Evolutionary conservation across 1,284 basidiomycete species (phyloP).

Genomic region (Phlebopus sp.): DNA sequence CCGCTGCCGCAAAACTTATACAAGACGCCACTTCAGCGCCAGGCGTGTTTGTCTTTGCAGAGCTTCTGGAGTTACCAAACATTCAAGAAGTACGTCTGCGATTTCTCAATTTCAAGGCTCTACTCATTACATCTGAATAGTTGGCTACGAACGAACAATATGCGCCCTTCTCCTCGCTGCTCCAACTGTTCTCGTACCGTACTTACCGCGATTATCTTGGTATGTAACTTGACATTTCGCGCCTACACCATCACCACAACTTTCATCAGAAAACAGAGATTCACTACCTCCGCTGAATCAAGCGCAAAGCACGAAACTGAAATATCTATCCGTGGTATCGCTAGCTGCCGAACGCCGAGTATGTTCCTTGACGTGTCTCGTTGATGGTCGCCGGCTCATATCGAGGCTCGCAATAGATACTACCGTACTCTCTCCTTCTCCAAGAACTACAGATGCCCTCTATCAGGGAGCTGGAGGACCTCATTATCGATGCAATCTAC

Average conservation of each 20-base stretch:
- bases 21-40: constrained; percentile 83
- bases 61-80: constrained; percentile 78
- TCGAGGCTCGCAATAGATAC: constrained; percentile 47
- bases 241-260: too few species aligned
- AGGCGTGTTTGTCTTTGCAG: constrained; percentile 88
- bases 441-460: constrained; percentile 66
- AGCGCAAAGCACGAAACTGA: constrained; percentile 81
- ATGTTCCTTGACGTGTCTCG: constrained; percentile 24
- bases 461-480: constrained; percentile 87
- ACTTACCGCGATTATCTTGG: constrained; percentile 78
- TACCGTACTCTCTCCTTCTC: constrained; percentile 70
- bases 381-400: constrained; percentile 2
- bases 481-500: constrained; percentile 95
- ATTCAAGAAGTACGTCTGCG: constrained; percentile 69
- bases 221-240: constrained; percentile 24
- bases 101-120: background rate
- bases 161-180: constrained; percentile 55
- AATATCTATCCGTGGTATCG: constrained; percentile 87
- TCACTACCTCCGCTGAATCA: constrained; percentile 65
- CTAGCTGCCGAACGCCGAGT: constrained; percentile 74
- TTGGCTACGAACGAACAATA: constrained; percentile 64
- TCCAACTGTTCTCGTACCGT: constrained; percentile 88
- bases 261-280: constrained; percentile 57
- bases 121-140: constrained; percentile 38
- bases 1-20: constrained; percentile 86